Percentiles rank a stretch among this genome's conserved stretches.
These are phyloP conservation scores for Solanum hybrid DNA, from an alignment of 305 asterid species.

Conservation along the genomic window DNA sequence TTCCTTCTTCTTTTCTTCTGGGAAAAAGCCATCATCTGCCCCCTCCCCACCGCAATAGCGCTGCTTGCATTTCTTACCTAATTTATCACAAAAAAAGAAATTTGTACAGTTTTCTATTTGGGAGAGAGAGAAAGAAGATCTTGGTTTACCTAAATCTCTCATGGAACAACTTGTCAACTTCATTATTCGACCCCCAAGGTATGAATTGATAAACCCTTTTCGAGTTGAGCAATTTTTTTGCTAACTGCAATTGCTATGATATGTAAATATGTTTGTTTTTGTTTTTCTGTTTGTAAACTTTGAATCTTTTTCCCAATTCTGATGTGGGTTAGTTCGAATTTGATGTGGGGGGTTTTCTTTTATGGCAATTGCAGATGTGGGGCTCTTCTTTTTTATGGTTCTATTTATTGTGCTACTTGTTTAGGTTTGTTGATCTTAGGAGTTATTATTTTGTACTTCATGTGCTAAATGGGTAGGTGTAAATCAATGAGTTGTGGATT, in stretches of 20 bases:
- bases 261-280: too few relatives aligned
- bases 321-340: conserved; percentile 19
- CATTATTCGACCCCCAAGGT: conserved; percentile 98
- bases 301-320: too few relatives aligned
- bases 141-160: conserved; percentile 26
- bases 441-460: not conserved
- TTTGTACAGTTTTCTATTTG: conserved; percentile 2
- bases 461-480: not conserved
- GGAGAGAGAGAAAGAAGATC: conserved; percentile 16
- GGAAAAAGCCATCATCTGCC: not conserved
- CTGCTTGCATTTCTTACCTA: not conserved
- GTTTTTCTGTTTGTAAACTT: too few relatives aligned
- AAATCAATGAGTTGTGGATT: not conserved
- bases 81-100: not conserved
- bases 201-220: not conserved
- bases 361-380: conserved; percentile 1
- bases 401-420: not conserved
- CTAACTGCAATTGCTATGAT: too few relatives aligned
- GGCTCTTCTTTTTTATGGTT: not conserved
- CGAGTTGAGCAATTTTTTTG: not conserved
- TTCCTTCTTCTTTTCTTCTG: not conserved
- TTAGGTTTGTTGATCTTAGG: conserved; percentile 5
- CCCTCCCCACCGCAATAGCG: not conserved
- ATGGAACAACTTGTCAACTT: conserved; percentile 97
- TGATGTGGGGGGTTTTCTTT: not conserved